Base-by-base conservation (phyloP, 1,284 basidiomycete genomes). In the Coniophora puteana region DNA sequence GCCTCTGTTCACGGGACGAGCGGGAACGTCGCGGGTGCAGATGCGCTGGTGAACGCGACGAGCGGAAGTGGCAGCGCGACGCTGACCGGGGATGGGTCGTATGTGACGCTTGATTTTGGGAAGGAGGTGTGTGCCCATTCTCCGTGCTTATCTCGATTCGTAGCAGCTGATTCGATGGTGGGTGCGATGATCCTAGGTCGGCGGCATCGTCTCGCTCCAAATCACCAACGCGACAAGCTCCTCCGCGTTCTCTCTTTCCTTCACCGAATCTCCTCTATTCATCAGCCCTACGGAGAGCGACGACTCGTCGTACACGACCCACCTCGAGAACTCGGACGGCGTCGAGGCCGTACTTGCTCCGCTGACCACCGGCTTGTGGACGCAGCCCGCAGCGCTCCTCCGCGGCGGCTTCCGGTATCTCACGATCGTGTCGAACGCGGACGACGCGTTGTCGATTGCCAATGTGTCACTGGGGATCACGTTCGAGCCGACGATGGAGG, bases 391-490 rank as follows among this genome's bases (percentile, higher is more conserved):
- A 1, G 58, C 55, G 0, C 58, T 61, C 29, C 63, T 75, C 24
- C 61, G 74, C 6, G 74, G 74, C 23, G 74, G 74, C 1, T 77
- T 74, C 48, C 67, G 69, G 16, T 77, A 62, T 52, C 52, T 76
- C 34, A 75, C 73, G 3, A 65, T 76, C 29, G 68, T 67, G 2
- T 69, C 68, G 0, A 66, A 61, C 35, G 62, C 61, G 6, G 44
- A 61, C 12, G 55, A 53, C 14, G 43, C 62, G 4, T 58, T 74
- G 11, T 55, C 64, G 1, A 65, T 76, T 29, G 70, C 71, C 4
- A 72, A 74, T 45, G 52, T 74, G n/a, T 59, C 69, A 0, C 62
- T 71, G 34, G 54, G 62, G 6, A 67, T 71, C 23, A 72, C 69
- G 0, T 77, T 74, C 55, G 66, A 68, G 59, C 72, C 72, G 2